Percentiles rank a stretch among this genome's conserved stretches.
These are phyloP conservation scores for Sporisorium exsertum DNA, from an alignment of 1,284 basidiomycete species.

Conservation along the genomic window DNA sequence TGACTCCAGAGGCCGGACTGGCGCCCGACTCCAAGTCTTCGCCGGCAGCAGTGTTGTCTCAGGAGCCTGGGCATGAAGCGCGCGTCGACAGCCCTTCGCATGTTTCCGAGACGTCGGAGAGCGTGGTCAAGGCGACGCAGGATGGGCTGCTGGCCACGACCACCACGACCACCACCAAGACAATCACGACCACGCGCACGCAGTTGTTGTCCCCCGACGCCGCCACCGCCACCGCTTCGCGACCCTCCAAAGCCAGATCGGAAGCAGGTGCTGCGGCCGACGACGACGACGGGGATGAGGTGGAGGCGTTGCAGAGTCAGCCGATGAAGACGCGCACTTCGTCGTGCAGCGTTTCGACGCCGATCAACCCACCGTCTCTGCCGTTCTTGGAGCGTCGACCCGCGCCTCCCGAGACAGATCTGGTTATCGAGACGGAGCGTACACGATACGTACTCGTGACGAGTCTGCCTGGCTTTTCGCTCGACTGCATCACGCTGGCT, in stretches of 20 bases:
- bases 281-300: background rate
- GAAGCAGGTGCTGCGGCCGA: constrained; percentile 10
- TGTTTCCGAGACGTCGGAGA: constrained; percentile 38
- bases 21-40: constrained; percentile 11
- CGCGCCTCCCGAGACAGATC: constrained; percentile 55
- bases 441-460: constrained; percentile 46
- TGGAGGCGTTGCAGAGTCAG: constrained; percentile 12
- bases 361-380: constrained; percentile 45
- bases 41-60: constrained; percentile 10
- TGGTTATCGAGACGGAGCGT: constrained; percentile 51
- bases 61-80: constrained; percentile 6
- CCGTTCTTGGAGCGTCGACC: constrained; percentile 57
- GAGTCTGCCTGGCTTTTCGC: constrained; percentile 59
- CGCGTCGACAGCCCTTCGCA: constrained; percentile 16
- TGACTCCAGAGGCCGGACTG: constrained; percentile 22
- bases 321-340: constrained; percentile 28
- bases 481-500: constrained; percentile 63
- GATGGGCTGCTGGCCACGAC: constrained; percentile 37
- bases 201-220: constrained; percentile 14
- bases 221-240: background rate
- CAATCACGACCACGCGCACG: constrained; percentile 25
- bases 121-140: constrained; percentile 23
- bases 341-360: constrained; percentile 51
- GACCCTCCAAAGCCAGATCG: constrained; percentile 11
- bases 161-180: constrained; percentile 43